A percentile compares a stretch with the other conserved stretches of the same genome.
Evolutionary conservation across 2,329 filamentous ascomycete genomes (phyloP).

Genomic region (Fonsecaea nubica): DNA sequence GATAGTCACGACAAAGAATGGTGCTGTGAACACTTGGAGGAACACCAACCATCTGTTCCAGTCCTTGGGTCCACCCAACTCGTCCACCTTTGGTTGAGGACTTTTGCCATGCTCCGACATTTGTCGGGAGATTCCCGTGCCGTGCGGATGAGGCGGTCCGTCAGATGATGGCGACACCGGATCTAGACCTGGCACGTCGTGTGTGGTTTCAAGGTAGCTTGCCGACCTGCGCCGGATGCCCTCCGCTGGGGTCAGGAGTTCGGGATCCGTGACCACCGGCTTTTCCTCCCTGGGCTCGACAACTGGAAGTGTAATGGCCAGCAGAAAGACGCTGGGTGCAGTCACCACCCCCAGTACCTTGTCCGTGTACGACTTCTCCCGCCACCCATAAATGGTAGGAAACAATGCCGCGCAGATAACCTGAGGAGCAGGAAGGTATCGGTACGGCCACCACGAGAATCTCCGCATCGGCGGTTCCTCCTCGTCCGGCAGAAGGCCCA

Average conservation of each 20-base stretch:
- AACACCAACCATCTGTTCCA: slow-evolving; percentile 94
- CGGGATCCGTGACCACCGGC: slow-evolving; percentile 50
- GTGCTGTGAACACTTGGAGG: slow-evolving; percentile 84
- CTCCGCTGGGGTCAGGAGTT: slow-evolving; percentile 34
- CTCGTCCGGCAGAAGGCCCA: slow-evolving; percentile 47
- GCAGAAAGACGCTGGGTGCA: slow-evolving; percentile 85
- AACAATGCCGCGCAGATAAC: slow-evolving; percentile 77
- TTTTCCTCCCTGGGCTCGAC: slow-evolving; percentile 72
- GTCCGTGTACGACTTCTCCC: slow-evolving; percentile 81
- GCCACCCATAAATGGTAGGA: slow-evolving; percentile 84
- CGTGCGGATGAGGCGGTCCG: slow-evolving; percentile 32
- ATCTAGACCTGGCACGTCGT: slow-evolving; percentile 47
- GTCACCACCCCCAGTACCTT: slow-evolving; percentile 81
- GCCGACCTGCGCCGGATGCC: slow-evolving; percentile 30
- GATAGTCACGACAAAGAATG: slow-evolving; percentile 79
- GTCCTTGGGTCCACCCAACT: slow-evolving; percentile 52
- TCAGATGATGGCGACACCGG: slow-evolving; percentile 26
- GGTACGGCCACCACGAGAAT: slow-evolving; percentile 82
- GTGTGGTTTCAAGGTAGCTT: slow-evolving; percentile 45
- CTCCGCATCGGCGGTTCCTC: slow-evolving; percentile 49
- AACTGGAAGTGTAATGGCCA: slow-evolving; percentile 89
- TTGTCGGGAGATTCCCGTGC: slow-evolving; percentile 23
- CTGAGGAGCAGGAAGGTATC: slow-evolving; percentile 72
- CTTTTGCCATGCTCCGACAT: slow-evolving; percentile 52
- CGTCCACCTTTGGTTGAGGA: slow-evolving; percentile 46